Conservation (phyloP, 306 rosid species). For the Rubus parviflorus region DNA sequence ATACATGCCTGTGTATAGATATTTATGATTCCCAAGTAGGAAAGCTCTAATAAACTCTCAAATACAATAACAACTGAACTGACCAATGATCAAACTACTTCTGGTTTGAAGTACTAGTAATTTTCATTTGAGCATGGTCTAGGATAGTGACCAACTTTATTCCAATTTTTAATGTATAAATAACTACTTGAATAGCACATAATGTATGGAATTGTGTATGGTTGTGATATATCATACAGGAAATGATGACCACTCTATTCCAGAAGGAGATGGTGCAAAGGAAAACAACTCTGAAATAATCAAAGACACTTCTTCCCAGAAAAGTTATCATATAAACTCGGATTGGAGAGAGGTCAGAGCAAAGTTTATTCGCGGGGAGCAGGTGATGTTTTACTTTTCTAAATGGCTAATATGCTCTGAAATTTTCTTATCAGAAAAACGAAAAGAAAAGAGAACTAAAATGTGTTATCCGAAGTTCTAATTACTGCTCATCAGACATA, state of each 20-base stretch:
- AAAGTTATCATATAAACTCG: slow-evolving; percentile 42
- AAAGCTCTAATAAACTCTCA: background rate
- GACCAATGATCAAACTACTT: background rate
- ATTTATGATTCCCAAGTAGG: background rate
- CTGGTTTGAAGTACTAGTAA: background rate
- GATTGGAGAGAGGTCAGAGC: slow-evolving; percentile 99
- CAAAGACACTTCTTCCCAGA: slow-evolving; percentile 44
- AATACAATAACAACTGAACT: background rate
- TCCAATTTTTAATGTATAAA: background rate
- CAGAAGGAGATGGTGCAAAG: slow-evolving; percentile 71
- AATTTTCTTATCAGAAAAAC: background rate
- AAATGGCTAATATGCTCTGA: slow-evolving; percentile 7
- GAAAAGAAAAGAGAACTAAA: background rate
- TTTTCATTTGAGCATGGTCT: background rate
- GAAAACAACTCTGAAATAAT: slow-evolving; percentile 55
- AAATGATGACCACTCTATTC: slow-evolving; percentile 66
- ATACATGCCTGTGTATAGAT: background rate
- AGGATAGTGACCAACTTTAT: background rate
- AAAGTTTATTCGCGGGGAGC: slow-evolving; percentile 66
- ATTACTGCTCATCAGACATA: background rate
- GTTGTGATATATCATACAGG: slow-evolving; percentile 42
- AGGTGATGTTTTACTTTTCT: slow-evolving; percentile 54
- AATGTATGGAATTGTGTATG: slow-evolving; percentile 14
- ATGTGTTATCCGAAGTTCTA: background rate
- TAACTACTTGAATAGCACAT: slow-evolving; percentile 2